Evolutionary conservation across 202 grass and related monocot species (phyloP).

Genomic region (Panicum hallii): DNA sequence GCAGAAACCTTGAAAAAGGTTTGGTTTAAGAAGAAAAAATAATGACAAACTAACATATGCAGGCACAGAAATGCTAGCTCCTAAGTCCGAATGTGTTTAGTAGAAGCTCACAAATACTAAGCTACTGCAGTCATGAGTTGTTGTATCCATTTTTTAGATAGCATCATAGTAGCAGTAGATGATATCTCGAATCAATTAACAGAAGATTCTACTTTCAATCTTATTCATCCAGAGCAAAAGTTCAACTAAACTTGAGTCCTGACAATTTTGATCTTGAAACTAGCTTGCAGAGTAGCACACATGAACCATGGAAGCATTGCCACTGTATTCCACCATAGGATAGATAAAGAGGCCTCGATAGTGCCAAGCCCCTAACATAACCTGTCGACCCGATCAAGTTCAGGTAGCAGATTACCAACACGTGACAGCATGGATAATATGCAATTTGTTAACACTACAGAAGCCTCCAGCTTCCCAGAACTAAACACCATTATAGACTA

Average conservation of each 20-base stretch:
- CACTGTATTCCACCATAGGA: constrained; percentile 9
- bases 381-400: neutral
- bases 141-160: neutral
- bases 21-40: neutral
- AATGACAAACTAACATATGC: neutral
- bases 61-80: neutral
- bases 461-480: neutral
- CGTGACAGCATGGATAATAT: neutral
- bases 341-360: constrained; percentile 10
- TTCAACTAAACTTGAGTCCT: neutral
- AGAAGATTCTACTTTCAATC: neutral
- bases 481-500: neutral
- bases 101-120: constrained; percentile 3
- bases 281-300: neutral
- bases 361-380: neutral
- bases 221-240: constrained; percentile 1
- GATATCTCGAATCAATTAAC: neutral
- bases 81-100: neutral
- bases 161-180: neutral
- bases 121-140: neutral
- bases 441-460: neutral
- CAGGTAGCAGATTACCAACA: constrained; percentile 1
- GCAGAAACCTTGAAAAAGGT: neutral
- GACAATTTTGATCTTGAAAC: neutral
- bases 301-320: neutral